Evolutionary conservation across 2,329 filamentous ascomycete genomes (phyloP).

Genomic region (Fusarium paranaense): DNA sequence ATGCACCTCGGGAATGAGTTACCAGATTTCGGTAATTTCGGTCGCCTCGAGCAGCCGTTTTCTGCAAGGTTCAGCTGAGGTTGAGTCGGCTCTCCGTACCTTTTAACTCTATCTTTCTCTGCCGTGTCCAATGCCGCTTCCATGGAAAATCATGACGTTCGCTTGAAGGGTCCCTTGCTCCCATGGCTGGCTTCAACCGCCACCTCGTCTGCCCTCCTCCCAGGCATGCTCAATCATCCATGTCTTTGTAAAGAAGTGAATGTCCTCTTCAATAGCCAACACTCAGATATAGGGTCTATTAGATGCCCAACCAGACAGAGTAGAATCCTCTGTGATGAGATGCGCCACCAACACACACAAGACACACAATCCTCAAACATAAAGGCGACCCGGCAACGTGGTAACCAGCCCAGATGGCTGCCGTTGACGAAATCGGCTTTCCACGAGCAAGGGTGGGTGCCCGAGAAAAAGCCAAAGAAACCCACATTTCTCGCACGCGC

Average conservation of each 20-base stretch:
- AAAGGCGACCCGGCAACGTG: conserved; percentile 28
- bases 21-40: not conserved
- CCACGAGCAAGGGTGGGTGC: conserved; percentile 17
- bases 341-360: not conserved
- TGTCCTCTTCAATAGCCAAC: not conserved
- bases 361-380: not conserved
- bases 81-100: not conserved
- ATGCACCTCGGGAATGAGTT: not conserved
- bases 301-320: not conserved
- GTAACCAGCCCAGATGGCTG: conserved; percentile 31
- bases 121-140: conserved; percentile 2
- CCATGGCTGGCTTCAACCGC: not conserved
- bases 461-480: not conserved
- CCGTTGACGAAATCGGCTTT: conserved; percentile 35
- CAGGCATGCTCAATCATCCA: not conserved
- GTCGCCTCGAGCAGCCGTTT: not conserved
- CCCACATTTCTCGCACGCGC: not conserved
- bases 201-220: not conserved
- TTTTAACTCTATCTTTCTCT: not conserved
- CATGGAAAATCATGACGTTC: conserved; percentile 6
- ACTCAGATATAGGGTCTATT: not conserved
- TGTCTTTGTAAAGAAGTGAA: not conserved
- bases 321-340: not conserved
- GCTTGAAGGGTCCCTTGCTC: not conserved
- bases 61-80: not conserved